phyloP scores from a whole-genome alignment of 495 filamentous ascomycete genomes.

The Aspergillus ellipticus region DNA sequence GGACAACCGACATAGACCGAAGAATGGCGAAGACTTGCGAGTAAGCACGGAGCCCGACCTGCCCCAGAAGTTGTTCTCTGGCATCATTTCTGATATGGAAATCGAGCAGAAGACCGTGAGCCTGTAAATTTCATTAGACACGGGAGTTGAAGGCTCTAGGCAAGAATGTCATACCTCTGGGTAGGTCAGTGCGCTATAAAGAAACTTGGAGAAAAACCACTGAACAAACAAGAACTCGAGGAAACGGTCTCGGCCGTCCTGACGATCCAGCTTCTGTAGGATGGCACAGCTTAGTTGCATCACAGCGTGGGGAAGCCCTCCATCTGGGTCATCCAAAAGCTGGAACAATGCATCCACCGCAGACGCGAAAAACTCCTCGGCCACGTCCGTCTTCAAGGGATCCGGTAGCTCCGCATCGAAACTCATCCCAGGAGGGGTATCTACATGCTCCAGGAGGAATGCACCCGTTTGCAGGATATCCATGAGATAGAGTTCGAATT shows the following conservation, averaged over 20 bases:
- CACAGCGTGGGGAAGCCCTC: conserved; percentile 80
- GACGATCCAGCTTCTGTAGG: conserved; percentile 66
- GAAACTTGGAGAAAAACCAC: conserved; percentile 87
- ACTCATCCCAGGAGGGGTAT: conserved; percentile 36
- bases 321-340: conserved; percentile 71
- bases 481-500: conserved; percentile 92
- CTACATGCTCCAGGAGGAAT: conserved; percentile 83
- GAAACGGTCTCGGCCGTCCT: conserved; percentile 65
- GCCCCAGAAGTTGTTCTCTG: conserved; percentile 80
- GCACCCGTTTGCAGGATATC: conserved; percentile 86
- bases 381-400: conserved; percentile 69
- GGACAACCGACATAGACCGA: conserved; percentile 42
- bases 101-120: conserved; percentile 81
- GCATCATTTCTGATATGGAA: conserved; percentile 90
- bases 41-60: conserved; percentile 73
- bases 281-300: conserved; percentile 80
- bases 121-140: conserved; percentile 38
- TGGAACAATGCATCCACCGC: conserved; percentile 81
- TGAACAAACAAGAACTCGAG: conserved; percentile 78
- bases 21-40: conserved; percentile 59
- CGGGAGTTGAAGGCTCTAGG: not conserved
- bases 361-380: conserved; percentile 85
- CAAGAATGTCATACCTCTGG: conserved; percentile 64
- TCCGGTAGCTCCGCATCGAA: conserved; percentile 50
- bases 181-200: conserved; percentile 79